These are phyloP conservation scores for Cladosporium sp. DNA, from an alignment of 2,329 filamentous ascomycete genomes.

Conservation along the genomic window DNA sequence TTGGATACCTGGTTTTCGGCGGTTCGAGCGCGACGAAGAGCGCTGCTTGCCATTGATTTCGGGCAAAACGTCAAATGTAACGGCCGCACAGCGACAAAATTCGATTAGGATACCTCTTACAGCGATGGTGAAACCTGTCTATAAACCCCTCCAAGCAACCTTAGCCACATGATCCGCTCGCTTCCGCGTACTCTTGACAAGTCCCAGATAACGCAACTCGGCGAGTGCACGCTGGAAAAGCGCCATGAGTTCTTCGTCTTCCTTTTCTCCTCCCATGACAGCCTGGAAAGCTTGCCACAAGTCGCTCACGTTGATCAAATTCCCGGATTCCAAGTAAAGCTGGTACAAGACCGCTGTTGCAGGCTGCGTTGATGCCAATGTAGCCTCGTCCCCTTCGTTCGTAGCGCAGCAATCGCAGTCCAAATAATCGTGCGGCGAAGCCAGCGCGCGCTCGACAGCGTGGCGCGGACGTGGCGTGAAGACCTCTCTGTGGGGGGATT, in stretches of 20 bases:
- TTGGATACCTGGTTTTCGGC: conserved; percentile 82
- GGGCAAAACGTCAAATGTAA: not conserved
- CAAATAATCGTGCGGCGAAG: conserved; percentile 71
- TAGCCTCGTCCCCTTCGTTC: conserved; percentile 40
- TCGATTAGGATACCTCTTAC: too few relatives aligned
- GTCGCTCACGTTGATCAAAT: conserved; percentile 73
- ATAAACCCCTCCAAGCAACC: conserved; percentile 72
- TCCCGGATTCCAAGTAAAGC: conserved; percentile 71
- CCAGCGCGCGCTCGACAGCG: conserved; percentile 66
- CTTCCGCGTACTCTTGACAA: conserved; percentile 84
- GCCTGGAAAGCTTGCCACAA: conserved; percentile 72
- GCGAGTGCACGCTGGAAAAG: conserved; percentile 81
- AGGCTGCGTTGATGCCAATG: conserved; percentile 59
- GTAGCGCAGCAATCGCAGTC: conserved; percentile 62
- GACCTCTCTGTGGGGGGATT: conserved; percentile 64
- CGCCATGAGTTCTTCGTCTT: conserved; percentile 46
- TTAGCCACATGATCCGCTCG: conserved; percentile 91
- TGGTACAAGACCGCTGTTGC: conserved; percentile 71
- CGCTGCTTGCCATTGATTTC: conserved; percentile 68
- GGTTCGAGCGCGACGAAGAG: conserved; percentile 70
- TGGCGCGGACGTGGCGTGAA: conserved; percentile 69
- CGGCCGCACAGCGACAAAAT: too few relatives aligned
- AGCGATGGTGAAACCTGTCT: conserved; percentile 19
- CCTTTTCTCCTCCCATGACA: conserved; percentile 48
- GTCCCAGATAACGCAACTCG: conserved; percentile 78